These are phyloP conservation scores for Stephania yunnanensis DNA, from an alignment of 164 flowering plant species.

Conservation along the genomic window DNA sequence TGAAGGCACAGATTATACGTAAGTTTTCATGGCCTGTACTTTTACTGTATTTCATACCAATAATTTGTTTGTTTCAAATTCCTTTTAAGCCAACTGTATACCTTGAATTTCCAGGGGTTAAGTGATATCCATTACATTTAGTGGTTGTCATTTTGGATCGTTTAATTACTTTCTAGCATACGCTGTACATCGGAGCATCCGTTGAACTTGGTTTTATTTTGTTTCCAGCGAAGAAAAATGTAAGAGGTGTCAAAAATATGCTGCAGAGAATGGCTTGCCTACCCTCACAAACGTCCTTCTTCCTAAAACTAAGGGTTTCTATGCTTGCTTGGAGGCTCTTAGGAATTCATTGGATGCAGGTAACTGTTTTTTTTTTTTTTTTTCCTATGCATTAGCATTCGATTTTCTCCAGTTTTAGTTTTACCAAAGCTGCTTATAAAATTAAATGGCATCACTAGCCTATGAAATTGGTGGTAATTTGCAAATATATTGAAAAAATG, in stretches of 20 bases:
- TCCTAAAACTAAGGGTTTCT: constrained; percentile 81
- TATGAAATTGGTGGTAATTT: background rate
- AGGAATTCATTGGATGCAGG: constrained; percentile 85
- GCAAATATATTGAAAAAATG: background rate
- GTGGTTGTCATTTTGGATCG: background rate
- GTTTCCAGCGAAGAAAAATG: constrained; percentile 72
- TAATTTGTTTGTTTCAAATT: background rate
- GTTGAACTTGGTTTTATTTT: constrained; percentile 3
- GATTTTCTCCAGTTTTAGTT: background rate
- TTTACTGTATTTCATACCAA: background rate
- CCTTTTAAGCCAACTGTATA: background rate
- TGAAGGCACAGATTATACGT: constrained; percentile 97
- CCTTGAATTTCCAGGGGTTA: background rate
- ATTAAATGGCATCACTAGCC: background rate
- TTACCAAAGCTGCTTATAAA: background rate
- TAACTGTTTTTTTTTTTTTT: background rate
- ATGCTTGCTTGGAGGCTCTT: constrained; percentile 54
- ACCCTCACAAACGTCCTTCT: constrained; percentile 64
- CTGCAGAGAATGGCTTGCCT: constrained; percentile 71
- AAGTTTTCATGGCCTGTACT: constrained; percentile 19
- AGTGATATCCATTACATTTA: background rate
- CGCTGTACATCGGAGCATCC: background rate
- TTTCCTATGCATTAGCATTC: constrained; percentile 3
- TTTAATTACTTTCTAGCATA: background rate
- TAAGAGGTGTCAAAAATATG: constrained; percentile 52